Conservation (phyloP, 2,329 filamentous ascomycete species). For the Pseudogymnoascus sp. region DNA sequence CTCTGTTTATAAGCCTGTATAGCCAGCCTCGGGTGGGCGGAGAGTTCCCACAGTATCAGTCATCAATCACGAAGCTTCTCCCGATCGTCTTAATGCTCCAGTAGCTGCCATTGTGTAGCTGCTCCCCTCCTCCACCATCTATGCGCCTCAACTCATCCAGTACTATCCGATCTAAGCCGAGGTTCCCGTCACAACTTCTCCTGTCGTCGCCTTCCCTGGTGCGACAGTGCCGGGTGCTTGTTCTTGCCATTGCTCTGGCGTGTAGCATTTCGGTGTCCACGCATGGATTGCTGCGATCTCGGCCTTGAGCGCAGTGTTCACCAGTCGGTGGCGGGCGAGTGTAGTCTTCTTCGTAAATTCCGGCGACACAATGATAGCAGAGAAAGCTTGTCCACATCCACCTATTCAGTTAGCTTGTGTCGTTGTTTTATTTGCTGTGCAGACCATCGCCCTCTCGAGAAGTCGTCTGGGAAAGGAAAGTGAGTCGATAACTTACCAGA, state of each 20-base stretch:
- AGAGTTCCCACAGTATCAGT: neutral
- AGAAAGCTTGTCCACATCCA: slow-evolving; percentile 63
- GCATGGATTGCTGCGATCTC: slow-evolving; percentile 70
- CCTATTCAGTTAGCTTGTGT: slow-evolving; percentile 34
- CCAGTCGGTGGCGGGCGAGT: slow-evolving; percentile 58
- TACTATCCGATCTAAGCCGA: neutral
- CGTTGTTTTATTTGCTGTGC: neutral
- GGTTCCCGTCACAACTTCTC: slow-evolving; percentile 26
- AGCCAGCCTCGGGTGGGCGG: neutral
- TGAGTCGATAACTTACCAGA: slow-evolving; percentile 55
- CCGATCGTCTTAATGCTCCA: neutral
- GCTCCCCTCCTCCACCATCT: neutral
- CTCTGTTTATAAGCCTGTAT: neutral
- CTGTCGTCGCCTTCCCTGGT: slow-evolving; percentile 26
- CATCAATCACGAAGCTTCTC: neutral
- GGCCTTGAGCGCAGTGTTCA: slow-evolving; percentile 57
- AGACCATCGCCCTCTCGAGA: neutral
- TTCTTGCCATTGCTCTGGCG: slow-evolving; percentile 65
- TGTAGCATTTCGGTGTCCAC: slow-evolving; percentile 69
- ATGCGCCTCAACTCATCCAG: neutral
- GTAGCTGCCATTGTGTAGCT: neutral
- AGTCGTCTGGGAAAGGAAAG: neutral
- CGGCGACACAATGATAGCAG: slow-evolving; percentile 57
- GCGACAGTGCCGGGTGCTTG: slow-evolving; percentile 36
- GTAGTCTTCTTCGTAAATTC: slow-evolving; percentile 52